These are phyloP conservation scores for Heliophila coronopifolia DNA, from an alignment of 441 rosid genomes.

Conservation along the genomic window DNA sequence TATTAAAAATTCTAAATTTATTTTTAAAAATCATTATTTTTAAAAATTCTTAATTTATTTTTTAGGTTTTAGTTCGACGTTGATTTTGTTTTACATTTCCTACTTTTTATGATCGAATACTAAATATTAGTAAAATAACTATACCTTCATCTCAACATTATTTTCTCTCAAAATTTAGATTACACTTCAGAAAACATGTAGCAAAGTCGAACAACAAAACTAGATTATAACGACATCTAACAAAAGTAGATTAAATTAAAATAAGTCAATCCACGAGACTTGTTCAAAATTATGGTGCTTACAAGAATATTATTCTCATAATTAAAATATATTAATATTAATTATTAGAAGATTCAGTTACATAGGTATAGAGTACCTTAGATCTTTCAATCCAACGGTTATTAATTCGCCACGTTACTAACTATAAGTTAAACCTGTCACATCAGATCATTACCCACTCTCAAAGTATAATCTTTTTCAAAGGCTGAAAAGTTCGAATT, in stretches of 20 bases:
- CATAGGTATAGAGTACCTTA: neutral
- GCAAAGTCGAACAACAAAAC: too few species aligned
- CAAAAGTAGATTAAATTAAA: neutral
- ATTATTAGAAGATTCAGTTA: neutral
- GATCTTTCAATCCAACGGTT: constrained; percentile 6
- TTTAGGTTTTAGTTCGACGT: too few species aligned
- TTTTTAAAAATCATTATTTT: too few species aligned
- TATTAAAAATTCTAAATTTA: too few species aligned
- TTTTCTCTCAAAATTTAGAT: too few species aligned
- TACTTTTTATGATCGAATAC: too few species aligned
- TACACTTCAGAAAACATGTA: too few species aligned
- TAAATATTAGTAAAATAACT: too few species aligned
- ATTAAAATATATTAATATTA: neutral
- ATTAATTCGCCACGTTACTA: neutral
- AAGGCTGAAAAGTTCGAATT: constrained; percentile 3
- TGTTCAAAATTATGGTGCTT: constrained; percentile 4
- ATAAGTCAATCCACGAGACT: neutral
- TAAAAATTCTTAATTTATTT: too few species aligned
- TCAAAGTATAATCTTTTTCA: neutral
- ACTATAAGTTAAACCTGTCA: neutral
- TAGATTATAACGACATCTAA: too few species aligned
- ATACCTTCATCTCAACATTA: too few species aligned
- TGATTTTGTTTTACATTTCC: too few species aligned
- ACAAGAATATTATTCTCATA: neutral
- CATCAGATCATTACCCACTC: constrained; percentile 7